A percentile compares a stretch with the other conserved stretches of the same genome.
phyloP scores from a whole-genome alignment of 148 eudicot species.

The Fagopyrum tataricum region DNA sequence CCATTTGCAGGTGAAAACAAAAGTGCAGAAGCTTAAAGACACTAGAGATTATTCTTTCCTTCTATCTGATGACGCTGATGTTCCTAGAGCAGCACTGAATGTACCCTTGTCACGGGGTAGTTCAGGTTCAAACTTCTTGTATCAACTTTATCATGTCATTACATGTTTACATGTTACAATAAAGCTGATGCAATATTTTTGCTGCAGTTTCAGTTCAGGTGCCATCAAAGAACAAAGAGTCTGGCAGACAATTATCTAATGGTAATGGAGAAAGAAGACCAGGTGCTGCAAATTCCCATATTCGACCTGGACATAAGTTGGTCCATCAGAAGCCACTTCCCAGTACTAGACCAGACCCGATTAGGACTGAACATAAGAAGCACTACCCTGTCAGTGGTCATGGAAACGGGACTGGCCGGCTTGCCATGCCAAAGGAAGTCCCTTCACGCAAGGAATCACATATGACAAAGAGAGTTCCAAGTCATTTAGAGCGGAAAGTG shows the following conservation, averaged over 20 bases:
- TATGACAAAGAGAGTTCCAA: slow-evolving; percentile 28
- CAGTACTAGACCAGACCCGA: slow-evolving; percentile 22
- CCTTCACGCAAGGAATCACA: slow-evolving; percentile 36
- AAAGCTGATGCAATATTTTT: slow-evolving; percentile 45
- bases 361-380: slow-evolving; percentile 35
- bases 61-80: slow-evolving; percentile 65
- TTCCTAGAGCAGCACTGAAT: slow-evolving; percentile 38
- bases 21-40: slow-evolving; percentile 55
- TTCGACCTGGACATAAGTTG: slow-evolving; percentile 17
- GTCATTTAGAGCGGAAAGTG: slow-evolving; percentile 9
- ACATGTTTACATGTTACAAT: slow-evolving; percentile 30
- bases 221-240: slow-evolving; percentile 33
- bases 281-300: slow-evolving; percentile 18
- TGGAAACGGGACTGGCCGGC: slow-evolving; percentile 61
- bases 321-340: slow-evolving; percentile 25
- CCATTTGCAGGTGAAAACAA: slow-evolving; percentile 41
- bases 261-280: slow-evolving; percentile 40
- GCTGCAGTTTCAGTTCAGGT: slow-evolving; percentile 52
- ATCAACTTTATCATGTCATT: slow-evolving; percentile 12
- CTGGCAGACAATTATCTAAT: slow-evolving; percentile 23
- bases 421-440: slow-evolving; percentile 24
- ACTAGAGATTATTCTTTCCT: slow-evolving; percentile 92
- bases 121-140: slow-evolving; percentile 21
- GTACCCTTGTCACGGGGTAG: slow-evolving; percentile 29
- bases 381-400: slow-evolving; percentile 33